phyloP scores from a whole-genome alignment of 2,329 filamentous ascomycete genomes.

The Orbilia javanica region DNA sequence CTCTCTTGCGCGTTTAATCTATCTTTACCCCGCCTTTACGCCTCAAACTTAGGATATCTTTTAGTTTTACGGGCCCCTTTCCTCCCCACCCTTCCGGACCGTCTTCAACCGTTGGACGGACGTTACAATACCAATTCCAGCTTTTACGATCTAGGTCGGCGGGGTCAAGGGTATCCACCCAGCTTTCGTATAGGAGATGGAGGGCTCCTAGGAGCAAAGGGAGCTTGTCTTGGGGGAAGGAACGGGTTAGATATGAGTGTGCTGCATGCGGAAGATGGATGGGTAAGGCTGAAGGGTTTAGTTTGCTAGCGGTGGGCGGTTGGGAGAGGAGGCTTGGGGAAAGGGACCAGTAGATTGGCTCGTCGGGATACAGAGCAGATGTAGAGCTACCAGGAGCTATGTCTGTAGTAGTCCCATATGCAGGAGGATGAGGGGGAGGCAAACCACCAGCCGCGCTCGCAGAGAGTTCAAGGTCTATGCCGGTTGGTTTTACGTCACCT shows the following conservation, averaged over 20 bases:
- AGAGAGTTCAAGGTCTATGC: conserved; percentile 40
- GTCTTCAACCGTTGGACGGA: conserved; percentile 49
- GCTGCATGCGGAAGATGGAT: conserved; percentile 53
- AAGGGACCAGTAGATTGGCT: conserved; percentile 50
- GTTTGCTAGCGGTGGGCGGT: conserved; percentile 34
- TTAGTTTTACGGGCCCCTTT: conserved; percentile 40
- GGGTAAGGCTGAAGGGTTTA: conserved; percentile 52
- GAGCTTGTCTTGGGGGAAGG: conserved; percentile 36
- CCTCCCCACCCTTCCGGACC: conserved; percentile 56
- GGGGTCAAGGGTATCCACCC: conserved; percentile 35
- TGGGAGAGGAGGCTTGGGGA: conserved; percentile 39
- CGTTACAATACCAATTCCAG: conserved; percentile 50
- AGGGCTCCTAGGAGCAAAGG: conserved; percentile 46
- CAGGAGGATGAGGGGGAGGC: not conserved
- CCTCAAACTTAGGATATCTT: conserved; percentile 40
- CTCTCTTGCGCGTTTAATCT: not conserved
- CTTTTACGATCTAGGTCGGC: conserved; percentile 44
- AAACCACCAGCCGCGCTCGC: conserved; percentile 25
- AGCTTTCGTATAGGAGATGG: conserved; percentile 49
- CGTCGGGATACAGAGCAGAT: conserved; percentile 6
- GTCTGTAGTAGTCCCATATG: not conserved
- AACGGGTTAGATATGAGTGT: conserved; percentile 39
- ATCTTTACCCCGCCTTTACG: conserved; percentile 49
- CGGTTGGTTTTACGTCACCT: conserved; percentile 41
- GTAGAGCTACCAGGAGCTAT: conserved; percentile 15